phyloP scores from a whole-genome alignment of 176 grass and related monocot genomes.

The Ampelocalamus luodianensis region DNA sequence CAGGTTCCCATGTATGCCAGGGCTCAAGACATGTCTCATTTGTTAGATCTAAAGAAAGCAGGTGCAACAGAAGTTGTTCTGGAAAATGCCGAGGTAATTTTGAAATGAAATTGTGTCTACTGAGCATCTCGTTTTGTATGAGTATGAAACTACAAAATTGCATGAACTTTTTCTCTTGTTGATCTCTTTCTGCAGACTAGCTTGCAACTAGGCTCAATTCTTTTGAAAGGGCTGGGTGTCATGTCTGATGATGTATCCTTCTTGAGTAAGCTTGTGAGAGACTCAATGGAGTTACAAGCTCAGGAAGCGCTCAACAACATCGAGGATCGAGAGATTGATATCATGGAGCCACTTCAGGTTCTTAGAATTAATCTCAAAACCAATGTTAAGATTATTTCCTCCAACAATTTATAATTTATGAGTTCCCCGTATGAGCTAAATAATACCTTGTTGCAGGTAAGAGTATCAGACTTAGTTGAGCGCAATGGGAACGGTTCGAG shows the following conservation, averaged over 20 bases:
- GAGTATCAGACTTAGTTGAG: conserved; percentile 75
- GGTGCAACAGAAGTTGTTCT: conserved; percentile 92
- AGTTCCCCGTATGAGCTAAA: conserved; percentile 30
- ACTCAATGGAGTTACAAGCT: conserved; percentile 93
- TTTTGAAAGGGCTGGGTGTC: conserved; percentile 83
- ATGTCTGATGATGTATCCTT: conserved; percentile 99
- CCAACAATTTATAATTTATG: background rate
- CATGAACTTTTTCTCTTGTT: conserved; percentile 16
- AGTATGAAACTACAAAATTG: conserved; percentile 11
- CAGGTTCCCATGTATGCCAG: conserved; percentile 89
- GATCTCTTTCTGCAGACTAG: conserved; percentile 65
- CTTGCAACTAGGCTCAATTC: conserved; percentile 89
- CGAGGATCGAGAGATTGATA: conserved; percentile 53
- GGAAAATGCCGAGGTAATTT: conserved; percentile 87
- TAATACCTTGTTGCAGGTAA: conserved; percentile 59
- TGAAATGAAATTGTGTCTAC: background rate
- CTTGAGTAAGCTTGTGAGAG: conserved; percentile 87
- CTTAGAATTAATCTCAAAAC: background rate
- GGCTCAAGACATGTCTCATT: conserved; percentile 74
- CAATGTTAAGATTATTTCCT: background rate
- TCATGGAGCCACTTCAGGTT: conserved; percentile 89
- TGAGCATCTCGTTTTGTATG: background rate
- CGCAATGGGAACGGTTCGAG: conserved; percentile 47
- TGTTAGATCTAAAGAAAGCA: conserved; percentile 88
- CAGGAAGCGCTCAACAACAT: conserved; percentile 64